Evolutionary conservation across 208 protist genomes (phyloP).

Genomic region (Wallacemonas rigidus): DNA sequence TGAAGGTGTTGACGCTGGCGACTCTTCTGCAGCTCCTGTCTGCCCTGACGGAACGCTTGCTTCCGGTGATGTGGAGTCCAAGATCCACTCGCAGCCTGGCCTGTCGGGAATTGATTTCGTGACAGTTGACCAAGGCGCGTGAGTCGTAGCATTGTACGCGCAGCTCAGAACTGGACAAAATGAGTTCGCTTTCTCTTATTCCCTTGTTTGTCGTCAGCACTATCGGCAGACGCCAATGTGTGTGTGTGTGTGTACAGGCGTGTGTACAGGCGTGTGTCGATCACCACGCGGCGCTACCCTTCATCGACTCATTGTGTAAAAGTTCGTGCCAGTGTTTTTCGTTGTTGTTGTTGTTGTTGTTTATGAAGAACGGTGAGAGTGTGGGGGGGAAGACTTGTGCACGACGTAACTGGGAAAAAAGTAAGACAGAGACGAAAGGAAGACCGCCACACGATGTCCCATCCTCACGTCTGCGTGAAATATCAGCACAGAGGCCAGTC

Average conservation of each 20-base stretch:
- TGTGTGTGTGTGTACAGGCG: too few relatives aligned
- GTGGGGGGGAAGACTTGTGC: slow-evolving; percentile 10
- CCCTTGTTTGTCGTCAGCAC: too few relatives aligned
- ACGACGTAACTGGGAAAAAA: slow-evolving; percentile 10
- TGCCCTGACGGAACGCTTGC: slow-evolving; percentile 53
- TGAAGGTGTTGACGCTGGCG: slow-evolving; percentile 51
- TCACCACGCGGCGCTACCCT: too few relatives aligned
- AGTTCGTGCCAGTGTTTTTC: too few relatives aligned
- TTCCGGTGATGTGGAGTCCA: slow-evolving; percentile 36
- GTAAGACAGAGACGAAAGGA: slow-evolving; percentile 9
- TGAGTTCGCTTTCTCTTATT: too few relatives aligned
- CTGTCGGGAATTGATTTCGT: neutral
- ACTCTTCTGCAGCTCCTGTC: slow-evolving; percentile 40
- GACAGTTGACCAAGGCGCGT: slow-evolving; percentile 4
- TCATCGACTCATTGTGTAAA: too few relatives aligned
- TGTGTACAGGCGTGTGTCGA: too few relatives aligned
- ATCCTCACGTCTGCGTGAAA: too few relatives aligned
- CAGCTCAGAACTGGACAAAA: too few relatives aligned
- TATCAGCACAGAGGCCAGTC: too few relatives aligned
- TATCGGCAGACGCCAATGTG: too few relatives aligned
- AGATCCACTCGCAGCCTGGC: slow-evolving; percentile 3
- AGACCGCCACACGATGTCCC: neutral
- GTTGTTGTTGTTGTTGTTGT: neutral
- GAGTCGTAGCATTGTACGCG: slow-evolving; percentile 7
- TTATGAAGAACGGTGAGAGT: neutral